Evolutionary conservation across 495 filamentous ascomycete genomes (phyloP).

Genomic region (Chaetomium tenue): DNA sequence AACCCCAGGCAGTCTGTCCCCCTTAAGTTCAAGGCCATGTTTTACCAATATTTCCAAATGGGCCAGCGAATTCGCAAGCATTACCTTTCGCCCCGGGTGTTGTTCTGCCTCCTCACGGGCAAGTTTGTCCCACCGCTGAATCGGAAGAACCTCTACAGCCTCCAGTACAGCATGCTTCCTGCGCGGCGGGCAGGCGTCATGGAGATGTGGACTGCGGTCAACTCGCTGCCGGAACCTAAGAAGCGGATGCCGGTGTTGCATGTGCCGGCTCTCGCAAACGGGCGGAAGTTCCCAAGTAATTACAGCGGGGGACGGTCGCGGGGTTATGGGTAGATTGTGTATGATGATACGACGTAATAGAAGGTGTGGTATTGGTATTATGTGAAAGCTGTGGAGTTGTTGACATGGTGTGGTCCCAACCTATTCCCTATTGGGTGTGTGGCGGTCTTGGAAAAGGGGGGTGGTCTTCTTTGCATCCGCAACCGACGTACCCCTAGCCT

Average conservation of each 20-base stretch:
- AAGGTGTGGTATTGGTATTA: neutral
- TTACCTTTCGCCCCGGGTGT: slow-evolving; percentile 83
- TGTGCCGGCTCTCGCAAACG: slow-evolving; percentile 27
- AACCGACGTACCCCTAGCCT: too few species aligned
- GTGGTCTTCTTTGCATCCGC: too few species aligned
- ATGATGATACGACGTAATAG: neutral
- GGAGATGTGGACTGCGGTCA: slow-evolving; percentile 76
- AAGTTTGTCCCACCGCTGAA: slow-evolving; percentile 90
- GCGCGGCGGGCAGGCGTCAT: slow-evolving; percentile 71
- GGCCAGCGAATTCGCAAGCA: slow-evolving; percentile 89
- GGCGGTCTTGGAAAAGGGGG: too few species aligned
- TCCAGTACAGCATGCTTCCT: slow-evolving; percentile 98
- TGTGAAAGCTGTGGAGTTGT: neutral
- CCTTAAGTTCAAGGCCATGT: slow-evolving; percentile 86
- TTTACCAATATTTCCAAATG: slow-evolving; percentile 95
- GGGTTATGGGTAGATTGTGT: slow-evolving; percentile 27
- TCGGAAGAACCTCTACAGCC: slow-evolving; percentile 87
- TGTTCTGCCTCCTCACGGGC: slow-evolving; percentile 83
- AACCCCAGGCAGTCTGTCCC: slow-evolving; percentile 67
- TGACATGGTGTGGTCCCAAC: neutral
- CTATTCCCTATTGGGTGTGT: too few species aligned
- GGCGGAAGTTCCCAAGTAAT: slow-evolving; percentile 27
- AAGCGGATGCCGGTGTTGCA: slow-evolving; percentile 30
- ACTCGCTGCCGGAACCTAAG: slow-evolving; percentile 55
- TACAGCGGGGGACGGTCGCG: slow-evolving; percentile 30